These are phyloP conservation scores for Verticillium albo-atrum DNA, from an alignment of 2,329 filamentous ascomycete species.

Conservation along the genomic window DNA sequence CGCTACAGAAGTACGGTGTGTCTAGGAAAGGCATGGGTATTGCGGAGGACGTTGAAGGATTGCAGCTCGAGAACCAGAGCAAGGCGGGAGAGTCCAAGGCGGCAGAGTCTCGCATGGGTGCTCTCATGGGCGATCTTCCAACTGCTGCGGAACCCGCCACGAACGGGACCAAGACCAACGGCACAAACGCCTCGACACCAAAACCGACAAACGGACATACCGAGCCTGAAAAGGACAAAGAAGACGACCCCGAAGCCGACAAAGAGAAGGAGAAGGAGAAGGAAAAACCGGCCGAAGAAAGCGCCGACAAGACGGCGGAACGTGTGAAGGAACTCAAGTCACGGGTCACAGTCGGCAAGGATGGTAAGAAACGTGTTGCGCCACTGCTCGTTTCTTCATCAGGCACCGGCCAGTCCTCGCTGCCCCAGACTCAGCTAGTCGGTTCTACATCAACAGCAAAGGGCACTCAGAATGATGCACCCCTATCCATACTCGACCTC, in stretches of 20 bases:
- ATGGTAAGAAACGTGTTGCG: slow-evolving; percentile 93
- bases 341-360: slow-evolving; percentile 89
- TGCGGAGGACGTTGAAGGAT: slow-evolving; percentile 83
- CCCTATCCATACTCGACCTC: slow-evolving; percentile 80
- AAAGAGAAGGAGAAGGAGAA: slow-evolving; percentile 36
- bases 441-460: slow-evolving; percentile 62
- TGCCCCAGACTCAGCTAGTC: slow-evolving; percentile 84
- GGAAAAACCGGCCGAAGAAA: slow-evolving; percentile 34
- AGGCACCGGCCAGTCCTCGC: slow-evolving; percentile 77
- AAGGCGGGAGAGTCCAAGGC: slow-evolving; percentile 86
- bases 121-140: slow-evolving; percentile 85
- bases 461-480: slow-evolving; percentile 62
- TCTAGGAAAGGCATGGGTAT: slow-evolving; percentile 86
- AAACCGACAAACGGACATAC: slow-evolving; percentile 35
- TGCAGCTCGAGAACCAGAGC: slow-evolving; percentile 84
- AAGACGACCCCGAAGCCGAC: slow-evolving; percentile 12
- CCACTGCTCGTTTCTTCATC: slow-evolving; percentile 89
- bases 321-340: slow-evolving; percentile 69
- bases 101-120: slow-evolving; percentile 93
- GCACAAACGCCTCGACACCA: slow-evolving; percentile 24
- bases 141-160: slow-evolving; percentile 46
- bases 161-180: slow-evolving; percentile 45
- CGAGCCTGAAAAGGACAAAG: slow-evolving; percentile 23
- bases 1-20: slow-evolving; percentile 86
- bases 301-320: slow-evolving; percentile 48